Percentiles rank a stretch among this genome's conserved stretches.
Evolutionary conservation across 805 yeast species (phyloP).

Genomic region (Schwanniomyces polymorphus): DNA sequence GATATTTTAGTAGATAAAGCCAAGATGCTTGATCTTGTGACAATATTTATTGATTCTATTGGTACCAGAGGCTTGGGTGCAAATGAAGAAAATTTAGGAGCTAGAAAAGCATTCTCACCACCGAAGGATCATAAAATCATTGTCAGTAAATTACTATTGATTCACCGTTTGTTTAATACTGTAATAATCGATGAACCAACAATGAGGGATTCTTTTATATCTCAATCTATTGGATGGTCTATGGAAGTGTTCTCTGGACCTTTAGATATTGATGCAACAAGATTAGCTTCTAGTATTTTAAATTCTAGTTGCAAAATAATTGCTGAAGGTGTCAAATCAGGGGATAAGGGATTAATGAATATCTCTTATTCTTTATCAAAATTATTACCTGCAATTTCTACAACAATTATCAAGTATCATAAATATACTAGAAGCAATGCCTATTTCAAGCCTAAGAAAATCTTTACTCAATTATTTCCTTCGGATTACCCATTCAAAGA

Average conservation of each 20-base stretch:
- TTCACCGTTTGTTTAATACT: slow-evolving; percentile 53
- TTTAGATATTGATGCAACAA: slow-evolving; percentile 55
- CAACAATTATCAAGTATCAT: slow-evolving; percentile 52
- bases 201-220: slow-evolving; percentile 40
- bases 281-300: slow-evolving; percentile 63
- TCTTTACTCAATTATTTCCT: slow-evolving; percentile 72
- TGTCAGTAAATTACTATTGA: slow-evolving; percentile 58
- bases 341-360: slow-evolving; percentile 25
- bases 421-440: slow-evolving; percentile 47
- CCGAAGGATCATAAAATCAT: slow-evolving; percentile 55
- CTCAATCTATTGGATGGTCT: slow-evolving; percentile 53
- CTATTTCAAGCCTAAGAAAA: slow-evolving; percentile 57
- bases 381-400: slow-evolving; percentile 53
- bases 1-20: slow-evolving; percentile 36
- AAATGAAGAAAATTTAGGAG: slow-evolving; percentile 27
- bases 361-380: slow-evolving; percentile 51
- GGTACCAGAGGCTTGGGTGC: slow-evolving; percentile 58
- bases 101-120: slow-evolving; percentile 12
- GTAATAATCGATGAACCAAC: slow-evolving; percentile 26
- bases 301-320: slow-evolving; percentile 46
- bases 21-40: slow-evolving; percentile 41
- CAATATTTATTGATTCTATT: slow-evolving; percentile 50
- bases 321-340: slow-evolving; percentile 29
- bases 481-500: slow-evolving; percentile 62
- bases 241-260: slow-evolving; percentile 56